Evolutionary conservation across 495 filamentous ascomycete genomes (phyloP).

Genomic region (Neurospora sp.): DNA sequence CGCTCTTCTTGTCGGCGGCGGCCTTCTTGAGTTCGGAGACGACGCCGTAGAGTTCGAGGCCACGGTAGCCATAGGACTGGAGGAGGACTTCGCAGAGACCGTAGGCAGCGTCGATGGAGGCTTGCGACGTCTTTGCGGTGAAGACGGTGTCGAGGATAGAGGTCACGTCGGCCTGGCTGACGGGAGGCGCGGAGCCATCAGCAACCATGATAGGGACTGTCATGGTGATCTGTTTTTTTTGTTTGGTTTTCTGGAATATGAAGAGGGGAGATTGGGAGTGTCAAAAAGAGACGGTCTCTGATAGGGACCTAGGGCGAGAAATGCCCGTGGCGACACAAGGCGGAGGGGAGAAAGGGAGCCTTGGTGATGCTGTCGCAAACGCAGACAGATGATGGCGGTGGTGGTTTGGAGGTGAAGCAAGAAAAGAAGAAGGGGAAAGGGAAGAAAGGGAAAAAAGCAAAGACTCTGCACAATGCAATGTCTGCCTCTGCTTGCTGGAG

Average conservation of each 20-base stretch:
- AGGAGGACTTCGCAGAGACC: constrained; percentile 69
- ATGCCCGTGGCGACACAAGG: not conserved
- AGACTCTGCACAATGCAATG: not conserved
- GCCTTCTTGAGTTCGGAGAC: constrained; percentile 69
- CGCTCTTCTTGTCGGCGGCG: constrained; percentile 89
- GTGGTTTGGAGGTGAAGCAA: not conserved
- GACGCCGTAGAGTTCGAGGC: constrained; percentile 64
- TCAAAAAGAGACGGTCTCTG: not conserved
- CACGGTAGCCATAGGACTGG: constrained; percentile 66
- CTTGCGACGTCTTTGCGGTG: constrained; percentile 69
- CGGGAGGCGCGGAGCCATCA: constrained; percentile 40
- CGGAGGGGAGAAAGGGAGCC: not conserved
- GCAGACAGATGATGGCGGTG: not conserved
- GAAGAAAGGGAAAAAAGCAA: not conserved
- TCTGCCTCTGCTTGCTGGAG: not conserved
- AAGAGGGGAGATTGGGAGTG: not conserved
- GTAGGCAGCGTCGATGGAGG: constrained; percentile 80
- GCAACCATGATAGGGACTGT: constrained; percentile 24
- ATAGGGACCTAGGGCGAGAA: not conserved
- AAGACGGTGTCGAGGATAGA: constrained; percentile 67
- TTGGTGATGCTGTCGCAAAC: not conserved
- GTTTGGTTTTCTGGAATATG: not conserved
- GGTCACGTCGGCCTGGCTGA: constrained; percentile 61
- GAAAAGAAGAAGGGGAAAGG: not conserved
- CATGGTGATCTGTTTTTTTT: constrained; percentile 8